These are phyloP conservation scores for Russula sp. DNA, from an alignment of 768 basidiomycete genomes.

Conservation along the genomic window DNA sequence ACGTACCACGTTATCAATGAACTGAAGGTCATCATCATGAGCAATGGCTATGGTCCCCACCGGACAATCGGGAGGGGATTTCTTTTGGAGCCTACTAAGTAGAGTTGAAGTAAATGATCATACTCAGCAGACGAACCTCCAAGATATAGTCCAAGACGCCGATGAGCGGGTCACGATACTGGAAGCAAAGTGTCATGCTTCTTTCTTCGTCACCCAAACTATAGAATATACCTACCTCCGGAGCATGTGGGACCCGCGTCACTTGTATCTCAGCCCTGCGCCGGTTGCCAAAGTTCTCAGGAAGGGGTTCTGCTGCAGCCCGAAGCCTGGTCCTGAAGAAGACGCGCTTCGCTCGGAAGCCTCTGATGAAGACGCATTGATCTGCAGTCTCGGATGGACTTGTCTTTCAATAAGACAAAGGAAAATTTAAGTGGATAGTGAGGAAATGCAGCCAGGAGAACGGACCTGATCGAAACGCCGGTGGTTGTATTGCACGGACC, in stretches of 20 bases:
- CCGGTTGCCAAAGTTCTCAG: not conserved
- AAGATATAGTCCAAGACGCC: conserved; percentile 10
- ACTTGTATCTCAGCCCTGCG: not conserved
- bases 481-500: not conserved
- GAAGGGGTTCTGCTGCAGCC: conserved; percentile 3
- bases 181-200: not conserved
- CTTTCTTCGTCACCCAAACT: not conserved
- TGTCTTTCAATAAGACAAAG: no score
- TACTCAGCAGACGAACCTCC: not conserved
- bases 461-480: not conserved
- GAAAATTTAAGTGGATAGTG: not conserved
- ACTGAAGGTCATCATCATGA: conserved; percentile 11
- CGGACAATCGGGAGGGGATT: not conserved
- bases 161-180: conserved; percentile 10
- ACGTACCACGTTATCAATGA: conserved; percentile 5
- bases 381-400: not conserved
- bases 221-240: not conserved
- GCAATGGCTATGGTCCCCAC: conserved; percentile 3
- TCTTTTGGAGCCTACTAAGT: not conserved
- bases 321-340: not conserved
- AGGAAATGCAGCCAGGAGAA: not conserved
- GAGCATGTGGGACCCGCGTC: not conserved
- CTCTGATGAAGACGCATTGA: conserved; percentile 13
- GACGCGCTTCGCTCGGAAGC: conserved; percentile 9
- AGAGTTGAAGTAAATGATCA: not conserved